Conservation (phyloP, 2,329 filamentous ascomycete species). For the Aspergillus fumigatus region DNA sequence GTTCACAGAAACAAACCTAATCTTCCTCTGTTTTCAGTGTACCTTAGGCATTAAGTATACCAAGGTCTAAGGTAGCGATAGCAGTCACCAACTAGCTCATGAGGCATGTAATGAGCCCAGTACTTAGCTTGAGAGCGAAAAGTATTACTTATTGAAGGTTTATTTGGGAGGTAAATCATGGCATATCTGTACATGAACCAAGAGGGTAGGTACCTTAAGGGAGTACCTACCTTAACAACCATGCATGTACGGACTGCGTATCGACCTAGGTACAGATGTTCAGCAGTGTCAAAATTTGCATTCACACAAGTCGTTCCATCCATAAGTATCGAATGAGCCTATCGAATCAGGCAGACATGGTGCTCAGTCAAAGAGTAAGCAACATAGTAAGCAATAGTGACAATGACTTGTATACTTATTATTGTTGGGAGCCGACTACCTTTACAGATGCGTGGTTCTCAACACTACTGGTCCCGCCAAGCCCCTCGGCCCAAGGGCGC, state of each 20-base stretch:
- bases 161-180: too few relatives aligned
- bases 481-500: conserved; percentile 38
- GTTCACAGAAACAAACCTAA: too few relatives aligned
- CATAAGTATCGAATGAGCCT: background rate
- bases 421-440: conserved; percentile 25
- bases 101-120: too few relatives aligned
- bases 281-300: background rate
- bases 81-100: too few relatives aligned
- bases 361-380: background rate
- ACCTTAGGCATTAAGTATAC: background rate
- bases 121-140: too few relatives aligned
- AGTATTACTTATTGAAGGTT: too few relatives aligned
- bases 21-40: background rate
- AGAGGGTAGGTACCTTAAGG: too few relatives aligned
- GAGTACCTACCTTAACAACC: background rate
- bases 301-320: background rate
- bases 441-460: conserved; percentile 21
- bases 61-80: too few relatives aligned
- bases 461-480: conserved; percentile 35
- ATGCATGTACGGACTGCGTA: background rate
- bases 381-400: background rate
- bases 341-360: background rate
- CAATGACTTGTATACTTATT: conserved; percentile 5
- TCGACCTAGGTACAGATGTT: background rate
- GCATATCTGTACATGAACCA: too few relatives aligned